Conservation (phyloP, 768 basidiomycete genomes). For the Mrakia frigida region DNA sequence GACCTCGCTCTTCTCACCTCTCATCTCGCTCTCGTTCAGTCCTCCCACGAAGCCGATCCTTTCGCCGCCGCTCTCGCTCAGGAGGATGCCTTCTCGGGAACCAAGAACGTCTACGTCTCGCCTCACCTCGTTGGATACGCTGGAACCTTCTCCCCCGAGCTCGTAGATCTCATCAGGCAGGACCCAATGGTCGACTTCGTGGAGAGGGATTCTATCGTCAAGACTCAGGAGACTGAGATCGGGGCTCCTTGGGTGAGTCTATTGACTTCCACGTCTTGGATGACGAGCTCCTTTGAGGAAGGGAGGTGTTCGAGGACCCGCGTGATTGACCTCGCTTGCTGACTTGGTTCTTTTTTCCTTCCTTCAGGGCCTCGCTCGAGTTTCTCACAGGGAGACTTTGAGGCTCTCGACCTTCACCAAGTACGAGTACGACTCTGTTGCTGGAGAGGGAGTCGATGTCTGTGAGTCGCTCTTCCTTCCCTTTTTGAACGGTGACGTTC, state of each 20-base stretch:
- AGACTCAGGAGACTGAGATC: conserved; percentile 62
- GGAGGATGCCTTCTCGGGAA: conserved; percentile 34
- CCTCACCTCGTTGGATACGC: conserved; percentile 64
- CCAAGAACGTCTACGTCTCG: conserved; percentile 67
- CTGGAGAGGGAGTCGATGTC: conserved; percentile 92
- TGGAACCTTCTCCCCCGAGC: conserved; percentile 64
- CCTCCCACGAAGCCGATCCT: conserved; percentile 8
- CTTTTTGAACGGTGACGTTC: conserved; percentile 48
- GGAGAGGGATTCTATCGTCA: conserved; percentile 91
- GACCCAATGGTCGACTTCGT: conserved; percentile 88
- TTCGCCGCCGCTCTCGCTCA: background rate
- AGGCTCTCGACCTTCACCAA: conserved; percentile 73
- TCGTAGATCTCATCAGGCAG: conserved; percentile 68
- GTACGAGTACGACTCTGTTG: conserved; percentile 65
- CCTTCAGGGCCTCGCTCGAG: conserved; percentile 82
- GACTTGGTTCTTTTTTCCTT: conserved; percentile 30
- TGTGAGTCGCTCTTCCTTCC: conserved; percentile 38
- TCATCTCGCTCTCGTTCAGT: conserved; percentile 19
- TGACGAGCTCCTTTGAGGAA: background rate
- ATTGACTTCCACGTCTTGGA: background rate
- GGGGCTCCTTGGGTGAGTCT: conserved; percentile 77
- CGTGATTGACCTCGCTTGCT: background rate
- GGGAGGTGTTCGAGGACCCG: too few species aligned
- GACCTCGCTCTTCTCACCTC: conserved; percentile 15
- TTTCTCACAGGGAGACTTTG: conserved; percentile 77